These are phyloP conservation scores for Coleophoma eucalyptorum DNA, from an alignment of 2,329 filamentous ascomycete genomes.

Conservation along the genomic window DNA sequence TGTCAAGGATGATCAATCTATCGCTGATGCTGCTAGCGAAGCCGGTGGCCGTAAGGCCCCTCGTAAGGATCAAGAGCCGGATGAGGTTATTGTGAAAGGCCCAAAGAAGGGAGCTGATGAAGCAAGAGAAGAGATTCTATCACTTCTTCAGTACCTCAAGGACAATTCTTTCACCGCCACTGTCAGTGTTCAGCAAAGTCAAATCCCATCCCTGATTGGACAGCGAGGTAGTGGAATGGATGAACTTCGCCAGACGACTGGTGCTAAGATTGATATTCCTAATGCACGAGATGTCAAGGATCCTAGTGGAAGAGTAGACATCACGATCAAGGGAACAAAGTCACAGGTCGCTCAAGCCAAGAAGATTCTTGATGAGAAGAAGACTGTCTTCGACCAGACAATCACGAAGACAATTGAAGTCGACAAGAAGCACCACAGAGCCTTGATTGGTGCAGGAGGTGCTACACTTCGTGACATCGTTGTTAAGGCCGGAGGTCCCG, in stretches of 20 bases:
- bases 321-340: conserved; percentile 90
- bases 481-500: conserved; percentile 80
- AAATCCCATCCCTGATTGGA: conserved; percentile 91
- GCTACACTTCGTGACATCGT: conserved; percentile 85
- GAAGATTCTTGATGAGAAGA: conserved; percentile 84
- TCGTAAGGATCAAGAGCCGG: conserved; percentile 69
- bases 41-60: conserved; percentile 53
- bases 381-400: conserved; percentile 85
- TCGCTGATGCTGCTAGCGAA: conserved; percentile 67
- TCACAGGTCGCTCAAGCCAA: conserved; percentile 86
- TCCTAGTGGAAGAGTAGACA: conserved; percentile 69
- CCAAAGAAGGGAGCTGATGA: conserved; percentile 91
- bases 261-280: conserved; percentile 89
- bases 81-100: conserved; percentile 88
- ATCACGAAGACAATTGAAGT: conserved; percentile 79
- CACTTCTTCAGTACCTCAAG: conserved; percentile 81
- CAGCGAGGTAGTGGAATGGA: conserved; percentile 89
- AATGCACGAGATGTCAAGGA: conserved; percentile 68
- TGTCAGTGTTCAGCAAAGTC: conserved; percentile 83
- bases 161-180: conserved; percentile 80
- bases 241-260: conserved; percentile 77
- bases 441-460: conserved; percentile 86
- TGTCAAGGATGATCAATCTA: conserved; percentile 65
- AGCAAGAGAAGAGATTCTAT: conserved; percentile 86
- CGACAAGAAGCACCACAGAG: conserved; percentile 91